phyloP scores from a whole-genome alignment of 2,329 filamentous ascomycete species.

The Ophiosphaerella narmari region DNA sequence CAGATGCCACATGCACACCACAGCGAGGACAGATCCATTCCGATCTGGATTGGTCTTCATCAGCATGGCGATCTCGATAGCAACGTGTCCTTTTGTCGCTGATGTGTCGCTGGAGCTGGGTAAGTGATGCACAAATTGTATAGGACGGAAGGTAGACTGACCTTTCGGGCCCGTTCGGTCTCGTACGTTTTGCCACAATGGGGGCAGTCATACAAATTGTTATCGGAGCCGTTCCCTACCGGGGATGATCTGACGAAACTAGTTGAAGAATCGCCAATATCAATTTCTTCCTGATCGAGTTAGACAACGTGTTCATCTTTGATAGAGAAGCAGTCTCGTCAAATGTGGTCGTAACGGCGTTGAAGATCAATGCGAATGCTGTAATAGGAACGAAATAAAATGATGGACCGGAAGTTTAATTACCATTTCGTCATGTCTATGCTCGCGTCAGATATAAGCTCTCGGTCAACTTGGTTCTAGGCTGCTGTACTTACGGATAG shows the following conservation, averaged over 20 bases:
- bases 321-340: too few species aligned
- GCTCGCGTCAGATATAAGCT: too few species aligned
- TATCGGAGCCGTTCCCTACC: background rate
- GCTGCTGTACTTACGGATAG: too few species aligned
- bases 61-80: background rate
- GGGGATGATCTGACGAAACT: background rate
- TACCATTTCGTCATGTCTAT: too few species aligned
- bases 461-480: too few species aligned
- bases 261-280: too few species aligned
- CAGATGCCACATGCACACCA: conserved; percentile 2
- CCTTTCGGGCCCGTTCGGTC: background rate
- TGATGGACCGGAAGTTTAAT: too few species aligned
- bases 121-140: background rate
- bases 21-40: conserved; percentile 13
- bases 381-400: too few species aligned
- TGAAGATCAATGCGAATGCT: too few species aligned
- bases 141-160: background rate
- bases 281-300: too few species aligned
- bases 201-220: background rate
- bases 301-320: too few species aligned
- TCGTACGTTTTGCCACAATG: conserved; percentile 8
- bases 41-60: background rate
- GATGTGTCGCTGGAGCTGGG: conserved; percentile 2
- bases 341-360: too few species aligned
- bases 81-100: conserved; percentile 3